These are phyloP conservation scores for Calocybe gambosa DNA, from an alignment of 1,284 basidiomycete genomes.

Conservation along the genomic window DNA sequence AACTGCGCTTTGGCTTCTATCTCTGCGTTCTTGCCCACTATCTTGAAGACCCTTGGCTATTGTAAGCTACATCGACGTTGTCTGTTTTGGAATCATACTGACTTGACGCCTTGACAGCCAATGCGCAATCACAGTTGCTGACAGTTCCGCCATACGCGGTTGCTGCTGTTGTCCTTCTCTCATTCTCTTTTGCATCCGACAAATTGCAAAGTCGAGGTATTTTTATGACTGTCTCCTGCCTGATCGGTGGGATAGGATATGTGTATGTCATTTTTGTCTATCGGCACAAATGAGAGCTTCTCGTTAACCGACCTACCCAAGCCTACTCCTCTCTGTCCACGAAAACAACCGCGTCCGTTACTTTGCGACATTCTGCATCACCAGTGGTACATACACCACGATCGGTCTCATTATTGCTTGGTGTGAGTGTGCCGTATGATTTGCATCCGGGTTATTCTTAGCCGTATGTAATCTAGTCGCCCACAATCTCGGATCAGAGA, in stretches of 20 bases:
- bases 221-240: constrained; percentile 43
- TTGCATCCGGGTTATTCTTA: not conserved
- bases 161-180: constrained; percentile 61
- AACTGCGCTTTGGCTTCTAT: constrained; percentile 77
- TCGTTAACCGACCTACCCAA: constrained; percentile 17
- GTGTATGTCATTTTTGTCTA: constrained; percentile 34
- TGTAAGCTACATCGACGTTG: constrained; percentile 25
- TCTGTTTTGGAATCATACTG: not conserved
- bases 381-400: constrained; percentile 61
- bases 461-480: constrained; percentile 35
- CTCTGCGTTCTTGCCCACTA: constrained; percentile 81
- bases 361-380: constrained; percentile 66
- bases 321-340: constrained; percentile 44
- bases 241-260: constrained; percentile 59
- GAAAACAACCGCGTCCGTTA: constrained; percentile 50
- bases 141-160: constrained; percentile 82
- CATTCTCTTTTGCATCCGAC: constrained; percentile 66
- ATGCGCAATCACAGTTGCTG: constrained; percentile 51
- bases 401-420: constrained; percentile 66
- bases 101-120: constrained; percentile 20
- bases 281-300: not conserved
- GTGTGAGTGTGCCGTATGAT: constrained; percentile 45
- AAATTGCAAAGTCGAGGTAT: constrained; percentile 64
- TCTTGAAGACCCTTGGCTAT: constrained; percentile 67
- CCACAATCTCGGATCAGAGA: constrained; percentile 74